Base-by-base conservation (phyloP, 306 rosid species). In the Corylus avellana region DNA sequence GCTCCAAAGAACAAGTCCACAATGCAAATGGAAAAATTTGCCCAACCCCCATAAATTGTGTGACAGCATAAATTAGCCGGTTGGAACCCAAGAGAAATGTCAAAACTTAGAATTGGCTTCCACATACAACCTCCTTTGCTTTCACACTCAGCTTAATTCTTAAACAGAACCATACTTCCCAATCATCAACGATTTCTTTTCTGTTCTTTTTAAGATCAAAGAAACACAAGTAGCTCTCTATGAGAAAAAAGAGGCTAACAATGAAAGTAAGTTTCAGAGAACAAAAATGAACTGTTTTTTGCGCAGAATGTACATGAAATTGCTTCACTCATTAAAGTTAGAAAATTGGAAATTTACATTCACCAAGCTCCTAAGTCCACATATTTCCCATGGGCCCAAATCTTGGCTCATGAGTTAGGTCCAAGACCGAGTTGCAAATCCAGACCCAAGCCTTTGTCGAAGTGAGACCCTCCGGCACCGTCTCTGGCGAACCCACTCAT, bases 341-440 rank as follows among this genome's bases (percentile, higher is more conserved):
- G 72, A 68, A 39, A 42, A 18, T 1, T 68, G 72, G 27, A 68
- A 39, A 42, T 18, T 68, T 44, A 42, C 72, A 42, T 10, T 49
- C 51, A 12, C 29, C 51, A 68, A 10, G 17, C 48, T 42, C 51
- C 72, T 8, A 67, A 67, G 22, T 16, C 20, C 47, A 17, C 12
- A 37, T 16, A 42, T 17, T 66, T 66, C 49, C 12, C 72, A 17
- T 2, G 13, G 13, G 42, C 25, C 76, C 57, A 78, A 78, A 55
- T 78, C 76, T 70, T 56, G 76, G 49, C 20, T 61, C 64, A 22
- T 22, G 25, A 57, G 61, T 44, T 49, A 29, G 50, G 81, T 25
- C 81, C 81, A 47, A 89, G 79, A 44, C 90, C 69, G 57, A 89
- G 89, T 29, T 81, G 89, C 59, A 89, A 86, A 78, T 89, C 82